Evolutionary conservation across 306 rosid genomes (phyloP).

Genomic region (Lotus japonicus): DNA sequence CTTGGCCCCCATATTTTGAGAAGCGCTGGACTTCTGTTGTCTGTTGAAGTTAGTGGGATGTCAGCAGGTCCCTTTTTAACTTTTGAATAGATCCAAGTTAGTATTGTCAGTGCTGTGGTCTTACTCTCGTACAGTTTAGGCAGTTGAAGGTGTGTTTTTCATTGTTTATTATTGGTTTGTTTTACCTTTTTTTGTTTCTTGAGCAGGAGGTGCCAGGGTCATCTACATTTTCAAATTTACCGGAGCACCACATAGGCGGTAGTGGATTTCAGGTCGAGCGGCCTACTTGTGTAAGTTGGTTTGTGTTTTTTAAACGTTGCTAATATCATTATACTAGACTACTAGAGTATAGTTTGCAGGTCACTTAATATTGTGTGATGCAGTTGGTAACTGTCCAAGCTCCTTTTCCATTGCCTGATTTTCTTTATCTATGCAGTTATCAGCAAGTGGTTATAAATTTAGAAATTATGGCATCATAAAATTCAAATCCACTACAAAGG

Average conservation of each 20-base stretch:
- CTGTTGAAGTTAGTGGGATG: not conserved
- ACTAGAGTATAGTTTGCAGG: not conserved
- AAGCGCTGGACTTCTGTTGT: not conserved
- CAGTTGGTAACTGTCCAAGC: not conserved
- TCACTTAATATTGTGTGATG: not conserved
- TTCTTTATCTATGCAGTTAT: not conserved
- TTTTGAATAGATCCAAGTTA: not conserved
- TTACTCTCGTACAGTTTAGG: no score
- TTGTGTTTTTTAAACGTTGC: not conserved
- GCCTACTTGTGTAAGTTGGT: conserved; percentile 43
- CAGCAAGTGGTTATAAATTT: not conserved
- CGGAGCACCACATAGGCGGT: no score
- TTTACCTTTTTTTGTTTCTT: not conserved
- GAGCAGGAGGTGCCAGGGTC: conserved; percentile 24
- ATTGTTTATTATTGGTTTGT: not conserved
- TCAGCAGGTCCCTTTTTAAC: not conserved
- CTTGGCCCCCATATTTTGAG: not conserved
- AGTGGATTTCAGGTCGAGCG: conserved; percentile 15
- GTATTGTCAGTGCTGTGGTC: not conserved
- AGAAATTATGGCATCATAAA: not conserved
- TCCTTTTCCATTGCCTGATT: not conserved
- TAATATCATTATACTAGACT: conserved; percentile 10
- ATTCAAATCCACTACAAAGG: no score
- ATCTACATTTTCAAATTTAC: conserved; percentile 8
- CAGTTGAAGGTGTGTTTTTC: no score